Percentiles rank a stretch among this genome's conserved stretches.
phyloP scores from a whole-genome alignment of 2,329 filamentous ascomycete genomes.

The Alternaria triticina region DNA sequence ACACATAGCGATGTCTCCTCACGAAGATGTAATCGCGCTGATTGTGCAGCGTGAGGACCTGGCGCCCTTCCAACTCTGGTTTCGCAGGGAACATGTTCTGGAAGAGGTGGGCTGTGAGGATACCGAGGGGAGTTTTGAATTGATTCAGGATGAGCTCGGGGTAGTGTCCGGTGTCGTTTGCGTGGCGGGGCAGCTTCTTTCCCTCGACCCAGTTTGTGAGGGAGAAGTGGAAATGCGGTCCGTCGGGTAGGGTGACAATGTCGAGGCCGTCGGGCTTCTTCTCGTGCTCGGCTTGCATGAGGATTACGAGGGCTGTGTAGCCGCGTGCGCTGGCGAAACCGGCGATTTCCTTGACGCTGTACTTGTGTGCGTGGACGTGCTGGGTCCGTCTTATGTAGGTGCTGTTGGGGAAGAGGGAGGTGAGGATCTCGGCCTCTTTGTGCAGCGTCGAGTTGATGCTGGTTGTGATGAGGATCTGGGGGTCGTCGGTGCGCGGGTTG shows the following conservation, averaged over 20 bases:
- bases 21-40: constrained; percentile 97
- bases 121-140: constrained; percentile 90
- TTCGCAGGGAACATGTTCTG: constrained; percentile 77
- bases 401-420: constrained; percentile 79
- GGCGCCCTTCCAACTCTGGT: constrained; percentile 83
- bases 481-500: constrained; percentile 59
- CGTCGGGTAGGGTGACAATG: constrained; percentile 80
- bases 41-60: constrained; percentile 92
- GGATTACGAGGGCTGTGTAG: constrained; percentile 82
- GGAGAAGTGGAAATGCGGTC: constrained; percentile 91
- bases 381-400: constrained; percentile 84
- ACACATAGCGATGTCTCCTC: constrained; percentile 86
- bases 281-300: constrained; percentile 77
- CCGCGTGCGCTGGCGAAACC: constrained; percentile 81
- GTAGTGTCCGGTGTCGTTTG: constrained; percentile 83
- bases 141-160: constrained; percentile 92
- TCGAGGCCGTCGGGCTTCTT: constrained; percentile 85
- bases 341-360: constrained; percentile 88
- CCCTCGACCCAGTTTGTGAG: constrained; percentile 91
- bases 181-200: constrained; percentile 86
- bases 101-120: constrained; percentile 85
- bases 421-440: constrained; percentile 78
- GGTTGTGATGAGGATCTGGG: constrained; percentile 92
- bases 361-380: constrained; percentile 86
- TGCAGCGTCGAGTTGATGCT: constrained; percentile 88